Conservation (phyloP, 2,329 filamentous ascomycete species). For the Delphinella strobiligena region DNA sequence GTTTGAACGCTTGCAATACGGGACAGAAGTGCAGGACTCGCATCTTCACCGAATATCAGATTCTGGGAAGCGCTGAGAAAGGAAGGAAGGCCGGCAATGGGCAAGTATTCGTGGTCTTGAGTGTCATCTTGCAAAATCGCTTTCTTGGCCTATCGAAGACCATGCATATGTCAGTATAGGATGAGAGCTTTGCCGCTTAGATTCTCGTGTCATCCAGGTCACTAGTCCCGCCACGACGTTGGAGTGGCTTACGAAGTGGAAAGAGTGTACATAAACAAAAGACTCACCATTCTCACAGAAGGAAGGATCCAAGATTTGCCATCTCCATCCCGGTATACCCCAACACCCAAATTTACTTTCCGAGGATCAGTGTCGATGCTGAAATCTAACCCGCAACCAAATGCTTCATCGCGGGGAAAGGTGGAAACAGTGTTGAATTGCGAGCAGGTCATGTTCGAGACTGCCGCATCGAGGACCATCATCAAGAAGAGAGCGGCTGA, state of each 20-base stretch:
- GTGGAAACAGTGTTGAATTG: no score
- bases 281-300: slow-evolving; percentile 14
- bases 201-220: no score
- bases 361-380: not conserved
- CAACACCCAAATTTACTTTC: slow-evolving; percentile 24
- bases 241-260: no score
- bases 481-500: no score
- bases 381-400: not conserved
- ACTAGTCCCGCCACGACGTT: no score
- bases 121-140: slow-evolving; percentile 10
- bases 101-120: slow-evolving; percentile 26
- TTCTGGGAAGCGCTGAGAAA: slow-evolving; percentile 17
- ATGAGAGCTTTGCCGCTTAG: no score
- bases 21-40: slow-evolving; percentile 7
- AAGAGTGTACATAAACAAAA: not conserved
- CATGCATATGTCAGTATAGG: no score
- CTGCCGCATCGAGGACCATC: no score
- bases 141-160: slow-evolving; percentile 14
- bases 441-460: no score
- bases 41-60: slow-evolving; percentile 17
- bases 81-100: slow-evolving; percentile 23
- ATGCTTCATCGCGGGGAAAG: not conserved
- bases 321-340: slow-evolving; percentile 28
- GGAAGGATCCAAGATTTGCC: slow-evolving; percentile 29
- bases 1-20: slow-evolving; percentile 23